Percentiles rank a stretch among this genome's conserved stretches.
Evolutionary conservation across 2,329 filamentous ascomycete species (phyloP).

Genomic region (Fusarium xylarioides): DNA sequence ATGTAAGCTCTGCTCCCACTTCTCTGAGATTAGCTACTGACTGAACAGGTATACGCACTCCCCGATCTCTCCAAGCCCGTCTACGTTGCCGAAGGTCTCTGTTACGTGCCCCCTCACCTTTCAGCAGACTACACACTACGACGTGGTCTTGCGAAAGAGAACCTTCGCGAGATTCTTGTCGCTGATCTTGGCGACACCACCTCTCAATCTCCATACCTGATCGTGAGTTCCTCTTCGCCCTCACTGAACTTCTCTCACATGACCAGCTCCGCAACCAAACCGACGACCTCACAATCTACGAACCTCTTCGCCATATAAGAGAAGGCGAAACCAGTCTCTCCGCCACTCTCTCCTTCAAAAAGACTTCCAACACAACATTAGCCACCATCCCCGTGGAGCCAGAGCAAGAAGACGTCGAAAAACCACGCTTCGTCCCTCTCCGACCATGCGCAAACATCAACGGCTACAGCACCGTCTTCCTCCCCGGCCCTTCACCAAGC

Average conservation of each 20-base stretch:
- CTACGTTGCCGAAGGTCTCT: conserved; percentile 79
- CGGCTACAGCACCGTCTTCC: conserved; percentile 83
- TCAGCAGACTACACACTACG: conserved; percentile 75
- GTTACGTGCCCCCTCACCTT: conserved; percentile 79
- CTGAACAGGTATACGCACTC: conserved; percentile 74
- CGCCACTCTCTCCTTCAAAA: conserved; percentile 76
- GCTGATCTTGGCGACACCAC: conserved; percentile 84
- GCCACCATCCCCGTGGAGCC: conserved; percentile 64
- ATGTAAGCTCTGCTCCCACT: no score
- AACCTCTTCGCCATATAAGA: conserved; percentile 70
- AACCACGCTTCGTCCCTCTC: conserved; percentile 62
- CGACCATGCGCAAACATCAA: conserved; percentile 70
- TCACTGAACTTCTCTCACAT: not conserved
- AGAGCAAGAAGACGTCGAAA: conserved; percentile 61
- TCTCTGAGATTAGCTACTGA: conserved; percentile 14
- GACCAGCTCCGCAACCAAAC: conserved; percentile 76
- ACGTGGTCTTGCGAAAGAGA: conserved; percentile 76
- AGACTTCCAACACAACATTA: conserved; percentile 73
- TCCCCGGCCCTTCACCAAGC: conserved; percentile 80
- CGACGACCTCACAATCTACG: conserved; percentile 88
- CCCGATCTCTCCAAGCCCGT: conserved; percentile 76
- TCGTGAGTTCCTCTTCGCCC: conserved; percentile 63
- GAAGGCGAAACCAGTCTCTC: conserved; percentile 55
- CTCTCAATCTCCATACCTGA: conserved; percentile 77
- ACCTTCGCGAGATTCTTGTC: conserved; percentile 80